Percentiles rank a stretch among this genome's conserved stretches.
Conservation (phyloP, 495 filamentous ascomycete species). For the Xylaria flabelliformis region DNA sequence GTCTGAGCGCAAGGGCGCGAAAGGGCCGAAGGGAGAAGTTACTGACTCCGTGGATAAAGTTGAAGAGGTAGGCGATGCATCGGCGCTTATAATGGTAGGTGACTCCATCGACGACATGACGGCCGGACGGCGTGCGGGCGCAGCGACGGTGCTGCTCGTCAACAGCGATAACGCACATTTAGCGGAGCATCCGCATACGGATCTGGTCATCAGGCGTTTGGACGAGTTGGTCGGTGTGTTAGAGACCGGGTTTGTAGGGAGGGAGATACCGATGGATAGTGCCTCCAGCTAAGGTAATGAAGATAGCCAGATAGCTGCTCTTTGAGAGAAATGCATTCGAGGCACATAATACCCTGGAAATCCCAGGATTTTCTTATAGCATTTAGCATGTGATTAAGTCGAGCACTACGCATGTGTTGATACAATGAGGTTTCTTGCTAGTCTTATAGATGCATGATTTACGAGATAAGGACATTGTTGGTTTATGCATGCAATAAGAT, state of each 20-base stretch:
- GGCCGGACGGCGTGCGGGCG: conserved; percentile 81
- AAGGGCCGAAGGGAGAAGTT: not conserved
- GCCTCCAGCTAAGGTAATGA: not conserved
- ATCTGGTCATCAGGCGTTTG: conserved; percentile 67
- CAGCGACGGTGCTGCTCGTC: conserved; percentile 85
- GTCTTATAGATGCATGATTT: not conserved
- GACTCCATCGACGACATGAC: conserved; percentile 96
- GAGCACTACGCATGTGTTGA: not conserved
- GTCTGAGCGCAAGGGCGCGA: conserved; percentile 28
- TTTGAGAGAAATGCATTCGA: not conserved
- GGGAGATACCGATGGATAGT: conserved; percentile 19
- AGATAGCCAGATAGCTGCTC: not conserved
- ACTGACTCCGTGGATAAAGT: conserved; percentile 1
- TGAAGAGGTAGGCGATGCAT: conserved; percentile 52
- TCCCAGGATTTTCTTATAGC: not conserved
- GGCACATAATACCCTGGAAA: not conserved
- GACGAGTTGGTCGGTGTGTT: conserved; percentile 76
- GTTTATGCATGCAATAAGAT: not conserved
- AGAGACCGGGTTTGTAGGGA: conserved; percentile 68
- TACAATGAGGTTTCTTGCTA: not conserved
- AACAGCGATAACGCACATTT: conserved; percentile 81
- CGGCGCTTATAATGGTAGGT: conserved; percentile 67
- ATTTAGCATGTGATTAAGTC: not conserved
- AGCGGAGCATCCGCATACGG: conserved; percentile 77
- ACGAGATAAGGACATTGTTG: not conserved